phyloP scores from a whole-genome alignment of 345 rosid genomes.

The Murraya koenigii region DNA sequence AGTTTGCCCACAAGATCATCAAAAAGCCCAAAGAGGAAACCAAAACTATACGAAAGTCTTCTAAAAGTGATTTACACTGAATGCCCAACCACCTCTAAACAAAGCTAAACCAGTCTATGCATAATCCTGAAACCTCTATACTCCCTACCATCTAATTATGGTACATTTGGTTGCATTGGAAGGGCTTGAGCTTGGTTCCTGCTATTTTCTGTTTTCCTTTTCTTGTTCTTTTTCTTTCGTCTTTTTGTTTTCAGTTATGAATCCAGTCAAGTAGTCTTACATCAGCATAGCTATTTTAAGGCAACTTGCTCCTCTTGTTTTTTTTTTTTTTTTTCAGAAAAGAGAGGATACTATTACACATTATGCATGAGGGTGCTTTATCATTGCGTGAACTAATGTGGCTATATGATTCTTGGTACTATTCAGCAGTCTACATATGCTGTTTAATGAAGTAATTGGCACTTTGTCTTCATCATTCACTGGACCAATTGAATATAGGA shows the following conservation, averaged over 20 bases:
- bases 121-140: not conserved
- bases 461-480: not conserved
- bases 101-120: not conserved
- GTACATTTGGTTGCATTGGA: not conserved
- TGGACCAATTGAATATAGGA: not conserved
- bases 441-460: not conserved
- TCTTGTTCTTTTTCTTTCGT: not conserved
- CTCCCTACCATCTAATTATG: not conserved
- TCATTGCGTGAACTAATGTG: not conserved
- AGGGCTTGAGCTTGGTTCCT: not conserved
- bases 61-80: not conserved
- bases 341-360: not conserved
- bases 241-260: not conserved
- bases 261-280: not conserved
- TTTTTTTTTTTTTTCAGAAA: no score
- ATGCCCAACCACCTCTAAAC: not conserved
- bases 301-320: not conserved
- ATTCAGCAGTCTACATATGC: not conserved
- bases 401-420: not conserved
- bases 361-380: not conserved
- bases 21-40: not conserved
- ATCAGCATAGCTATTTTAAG: not conserved
- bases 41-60: not conserved
- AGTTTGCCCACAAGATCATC: not conserved
- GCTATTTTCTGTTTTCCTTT: not conserved